Conservation (phyloP, 78 protist genomes). For the Polysphondylium violaceum region DNA sequence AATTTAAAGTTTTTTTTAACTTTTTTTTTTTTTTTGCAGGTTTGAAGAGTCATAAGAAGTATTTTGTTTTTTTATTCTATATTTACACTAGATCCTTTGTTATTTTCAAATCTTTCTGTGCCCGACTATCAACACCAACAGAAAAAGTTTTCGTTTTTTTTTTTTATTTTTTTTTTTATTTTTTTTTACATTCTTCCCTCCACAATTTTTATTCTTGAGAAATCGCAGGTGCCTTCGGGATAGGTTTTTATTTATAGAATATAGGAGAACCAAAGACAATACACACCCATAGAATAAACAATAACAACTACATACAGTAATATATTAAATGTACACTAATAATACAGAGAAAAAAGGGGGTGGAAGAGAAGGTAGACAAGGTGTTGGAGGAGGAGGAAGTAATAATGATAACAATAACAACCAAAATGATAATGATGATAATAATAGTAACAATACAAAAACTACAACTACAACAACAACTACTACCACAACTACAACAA, state of each 20-base stretch:
- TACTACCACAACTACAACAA: not conserved
- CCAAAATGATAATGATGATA: not conserved
- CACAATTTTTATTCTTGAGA: not conserved
- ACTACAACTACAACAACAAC: not conserved
- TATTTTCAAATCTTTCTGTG: no score
- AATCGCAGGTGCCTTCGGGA: not conserved
- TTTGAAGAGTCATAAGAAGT: no score
- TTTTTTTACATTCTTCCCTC: not conserved
- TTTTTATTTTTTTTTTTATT: not conserved
- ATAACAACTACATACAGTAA: no score
- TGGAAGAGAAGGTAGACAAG: not conserved
- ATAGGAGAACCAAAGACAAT: not conserved
- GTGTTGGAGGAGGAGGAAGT: no score
- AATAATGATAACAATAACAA: not conserved
- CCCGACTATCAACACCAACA: no score
- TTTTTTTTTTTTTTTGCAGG: not conserved
- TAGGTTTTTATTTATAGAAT: not conserved
- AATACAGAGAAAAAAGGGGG: constrained; percentile 2
- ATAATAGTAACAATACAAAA: not conserved
- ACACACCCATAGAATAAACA: not conserved
- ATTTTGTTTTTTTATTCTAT: no score
- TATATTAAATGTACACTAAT: not conserved
- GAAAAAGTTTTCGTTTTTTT: no score
- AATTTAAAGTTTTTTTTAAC: not conserved
- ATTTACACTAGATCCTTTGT: no score